Evolutionary conservation across 1,139 yeast species (phyloP).

Genomic region (Zhuliangozyma blackwelliae): DNA sequence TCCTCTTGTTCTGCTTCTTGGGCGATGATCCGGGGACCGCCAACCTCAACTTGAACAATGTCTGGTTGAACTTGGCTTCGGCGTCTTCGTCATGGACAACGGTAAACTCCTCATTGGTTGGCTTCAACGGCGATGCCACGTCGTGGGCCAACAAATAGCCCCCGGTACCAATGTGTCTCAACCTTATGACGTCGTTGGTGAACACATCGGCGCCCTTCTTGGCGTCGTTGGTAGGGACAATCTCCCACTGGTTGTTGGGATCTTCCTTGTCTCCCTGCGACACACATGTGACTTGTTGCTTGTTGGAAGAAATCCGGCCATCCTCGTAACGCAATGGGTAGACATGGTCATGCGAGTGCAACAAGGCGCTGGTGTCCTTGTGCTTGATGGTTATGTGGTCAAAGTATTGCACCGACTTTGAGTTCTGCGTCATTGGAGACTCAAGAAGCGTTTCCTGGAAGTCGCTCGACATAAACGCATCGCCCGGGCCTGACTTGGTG

Average conservation of each 20-base stretch:
- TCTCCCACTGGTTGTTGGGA: slow-evolving; percentile 79
- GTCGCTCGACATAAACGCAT: slow-evolving; percentile 84
- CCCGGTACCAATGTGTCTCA: slow-evolving; percentile 78
- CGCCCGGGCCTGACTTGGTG: slow-evolving; percentile 91
- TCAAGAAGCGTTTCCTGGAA: slow-evolving; percentile 91
- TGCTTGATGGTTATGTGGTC: slow-evolving; percentile 77
- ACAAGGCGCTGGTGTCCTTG: slow-evolving; percentile 65
- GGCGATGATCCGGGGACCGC: slow-evolving; percentile 23
- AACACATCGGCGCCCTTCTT: slow-evolving; percentile 25
- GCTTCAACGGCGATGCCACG: slow-evolving; percentile 91
- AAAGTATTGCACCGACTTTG: slow-evolving; percentile 69
- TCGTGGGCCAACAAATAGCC: slow-evolving; percentile 85
- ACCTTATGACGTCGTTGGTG: slow-evolving; percentile 69
- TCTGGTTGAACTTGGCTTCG: slow-evolving; percentile 51
- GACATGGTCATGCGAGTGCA: slow-evolving; percentile 71
- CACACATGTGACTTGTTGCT: slow-evolving; percentile 89
- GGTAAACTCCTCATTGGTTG: slow-evolving; percentile 90
- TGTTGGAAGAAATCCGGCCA: slow-evolving; percentile 92
- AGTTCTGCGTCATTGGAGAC: slow-evolving; percentile 66
- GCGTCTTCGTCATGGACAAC: slow-evolving; percentile 62
- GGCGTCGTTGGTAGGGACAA: slow-evolving; percentile 56
- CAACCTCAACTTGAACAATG: slow-evolving; percentile 73
- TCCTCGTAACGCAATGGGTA: slow-evolving; percentile 95
- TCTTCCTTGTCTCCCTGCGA: slow-evolving; percentile 49
- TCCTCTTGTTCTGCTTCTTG: slow-evolving; percentile 42